Evolutionary conservation across 345 rosid species (phyloP), one percentile per base, ranked within the genome.

Genomic region (Triadica sebifera): DNA sequence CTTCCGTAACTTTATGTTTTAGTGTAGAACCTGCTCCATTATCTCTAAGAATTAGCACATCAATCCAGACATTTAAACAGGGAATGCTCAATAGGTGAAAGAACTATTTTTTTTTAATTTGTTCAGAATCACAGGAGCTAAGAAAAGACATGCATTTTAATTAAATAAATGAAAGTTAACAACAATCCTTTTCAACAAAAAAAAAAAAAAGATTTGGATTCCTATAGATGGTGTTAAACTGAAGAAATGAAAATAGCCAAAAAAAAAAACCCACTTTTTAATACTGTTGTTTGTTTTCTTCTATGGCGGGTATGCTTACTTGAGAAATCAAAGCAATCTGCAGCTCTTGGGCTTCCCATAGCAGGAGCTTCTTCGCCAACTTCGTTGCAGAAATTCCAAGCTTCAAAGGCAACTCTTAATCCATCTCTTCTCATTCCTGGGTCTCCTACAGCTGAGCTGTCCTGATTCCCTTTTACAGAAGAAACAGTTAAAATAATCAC

Each of bases 361-460:
- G 19, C 73, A 37, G 74, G 79, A 65, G 73, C 76, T 72, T 79
- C 79, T 50, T 58, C 24, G 49, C 79, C 77, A 80, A 72, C 79
- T 67, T 75, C 82, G 71, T 80, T 80, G 82, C 79, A 80, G 57
- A 80, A 80, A 24, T 80, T 80, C 82, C 82, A 80, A 67, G 77
- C 82, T 80, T 80, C 82, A 22, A 80, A 80, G 53, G 79, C 82
- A 9, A 80, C 79, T 80, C 82, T 80, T 22, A 80, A 25, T 4
- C 77, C 79, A 80, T 80, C 82, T 61, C 73, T 75, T 80, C 53
- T 50, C 82, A 75, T 80, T 66, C 79, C 77, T 5, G 76, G 79
- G 70, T 80, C 79, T 8, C 82, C 82, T 20, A 91, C 85, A 0
- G 91, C 93, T 16, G 97, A 87, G 41, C 17, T 46, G 19, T 75